Evolutionary conservation across 2,329 filamentous ascomycete species (phyloP).

Genomic region (Daldinia sp.): DNA sequence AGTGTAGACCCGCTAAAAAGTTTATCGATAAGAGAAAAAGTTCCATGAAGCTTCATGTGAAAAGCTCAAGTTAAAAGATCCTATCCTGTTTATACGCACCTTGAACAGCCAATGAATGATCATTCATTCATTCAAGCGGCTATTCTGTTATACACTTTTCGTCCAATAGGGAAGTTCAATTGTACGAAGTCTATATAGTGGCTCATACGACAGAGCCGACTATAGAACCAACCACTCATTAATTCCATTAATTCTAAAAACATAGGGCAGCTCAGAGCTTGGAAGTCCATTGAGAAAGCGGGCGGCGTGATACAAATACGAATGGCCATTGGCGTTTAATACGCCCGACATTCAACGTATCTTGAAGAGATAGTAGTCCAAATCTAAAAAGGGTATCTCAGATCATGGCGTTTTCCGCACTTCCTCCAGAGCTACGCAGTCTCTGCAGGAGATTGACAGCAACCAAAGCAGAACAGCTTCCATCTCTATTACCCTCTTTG

Average conservation of each 20-base stretch:
- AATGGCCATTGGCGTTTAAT: background rate
- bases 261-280: slow-evolving; percentile 4
- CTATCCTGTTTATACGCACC: background rate
- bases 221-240: slow-evolving; percentile 7
- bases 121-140: background rate
- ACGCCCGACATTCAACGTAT: background rate
- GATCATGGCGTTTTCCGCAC: slow-evolving; percentile 54
- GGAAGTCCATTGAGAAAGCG: background rate
- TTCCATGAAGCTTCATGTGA: slow-evolving; percentile 6
- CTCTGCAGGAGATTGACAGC: slow-evolving; percentile 78
- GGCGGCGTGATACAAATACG: background rate
- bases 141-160: background rate
- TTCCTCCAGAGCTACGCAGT: slow-evolving; percentile 70
- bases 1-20: slow-evolving; percentile 32
- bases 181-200: background rate
- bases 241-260: no score
- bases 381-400: background rate
- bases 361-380: background rate
- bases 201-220: background rate
- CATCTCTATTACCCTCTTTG: slow-evolving; percentile 77
- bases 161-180: background rate
- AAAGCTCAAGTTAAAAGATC: background rate
- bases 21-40: slow-evolving; percentile 40
- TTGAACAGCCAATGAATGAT: slow-evolving; percentile 2
- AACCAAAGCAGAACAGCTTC: slow-evolving; percentile 78